Conservation (phyloP, 148 eudicot species). For the Camellia sinensis region DNA sequence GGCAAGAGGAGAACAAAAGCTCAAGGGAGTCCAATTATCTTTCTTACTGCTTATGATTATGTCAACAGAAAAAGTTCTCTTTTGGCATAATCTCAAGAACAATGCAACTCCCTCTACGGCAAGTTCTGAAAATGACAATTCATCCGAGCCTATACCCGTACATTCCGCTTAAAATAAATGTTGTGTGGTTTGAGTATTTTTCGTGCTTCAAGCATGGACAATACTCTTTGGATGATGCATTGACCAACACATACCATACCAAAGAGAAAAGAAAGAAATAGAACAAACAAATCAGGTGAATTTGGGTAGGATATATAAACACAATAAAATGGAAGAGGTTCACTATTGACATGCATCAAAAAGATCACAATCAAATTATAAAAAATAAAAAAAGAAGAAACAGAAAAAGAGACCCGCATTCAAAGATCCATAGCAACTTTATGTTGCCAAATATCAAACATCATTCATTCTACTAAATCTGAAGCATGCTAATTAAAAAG, state of each 20-base stretch:
- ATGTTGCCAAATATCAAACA: conserved; percentile 22
- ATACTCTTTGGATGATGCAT: neutral
- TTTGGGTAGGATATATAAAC: neutral
- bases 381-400: neutral
- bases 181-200: too few relatives aligned
- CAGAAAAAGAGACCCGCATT: neutral
- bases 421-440: conserved; percentile 19
- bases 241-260: neutral
- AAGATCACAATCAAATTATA: neutral
- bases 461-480: neutral
- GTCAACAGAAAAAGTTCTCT: neutral
- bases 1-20: neutral
- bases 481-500: conserved; percentile 29
- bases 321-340: neutral
- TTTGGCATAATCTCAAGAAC: too few relatives aligned
- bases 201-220: neutral
- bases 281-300: neutral
- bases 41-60: neutral
- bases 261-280: neutral
- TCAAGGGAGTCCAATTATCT: neutral
- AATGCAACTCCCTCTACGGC: too few relatives aligned
- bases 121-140: too few relatives aligned
- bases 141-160: too few relatives aligned
- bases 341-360: neutral
- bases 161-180: too few relatives aligned